Evolutionary conservation across 2,329 filamentous ascomycete genomes (phyloP).

Genomic region (Geosmithia flava): DNA sequence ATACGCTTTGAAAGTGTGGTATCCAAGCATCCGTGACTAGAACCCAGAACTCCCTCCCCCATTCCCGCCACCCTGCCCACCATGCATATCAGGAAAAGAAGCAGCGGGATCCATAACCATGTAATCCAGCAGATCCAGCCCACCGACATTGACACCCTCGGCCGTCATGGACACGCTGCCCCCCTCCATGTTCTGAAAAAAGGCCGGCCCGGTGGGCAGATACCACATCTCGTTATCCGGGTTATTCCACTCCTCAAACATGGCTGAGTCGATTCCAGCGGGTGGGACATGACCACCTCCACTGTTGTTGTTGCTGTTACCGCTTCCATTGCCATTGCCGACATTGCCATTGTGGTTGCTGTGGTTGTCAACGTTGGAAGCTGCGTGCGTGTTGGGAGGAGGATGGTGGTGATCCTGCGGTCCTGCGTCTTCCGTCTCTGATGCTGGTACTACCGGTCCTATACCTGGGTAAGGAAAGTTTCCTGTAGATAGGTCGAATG

Average conservation of each 20-base stretch:
- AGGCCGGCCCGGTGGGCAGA: slow-evolving; percentile 47
- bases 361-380: slow-evolving; percentile 14
- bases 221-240: slow-evolving; percentile 55
- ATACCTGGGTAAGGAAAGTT: slow-evolving; percentile 41
- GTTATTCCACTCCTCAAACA: slow-evolving; percentile 44
- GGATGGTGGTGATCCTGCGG: too few relatives aligned
- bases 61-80: too few relatives aligned
- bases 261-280: slow-evolving; percentile 21
- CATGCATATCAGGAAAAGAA: too few relatives aligned
- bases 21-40: too few relatives aligned
- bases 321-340: too few relatives aligned
- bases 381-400: slow-evolving; percentile 35
- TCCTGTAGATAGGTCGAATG: slow-evolving; percentile 43
- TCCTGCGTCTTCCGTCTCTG: too few relatives aligned
- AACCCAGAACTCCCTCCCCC: too few relatives aligned
- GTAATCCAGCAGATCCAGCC: slow-evolving; percentile 54
- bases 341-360: background rate
- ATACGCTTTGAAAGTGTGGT: too few relatives aligned
- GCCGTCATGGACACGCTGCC: slow-evolving; percentile 52
- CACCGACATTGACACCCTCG: slow-evolving; percentile 54
- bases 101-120: slow-evolving; percentile 48
- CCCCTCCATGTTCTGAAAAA: slow-evolving; percentile 53
- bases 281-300: background rate
- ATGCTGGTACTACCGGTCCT: too few relatives aligned
- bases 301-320: background rate